Evolutionary conservation across 2,329 filamentous ascomycete species (phyloP).

Genomic region (Colletotrichum gloeosporioides): DNA sequence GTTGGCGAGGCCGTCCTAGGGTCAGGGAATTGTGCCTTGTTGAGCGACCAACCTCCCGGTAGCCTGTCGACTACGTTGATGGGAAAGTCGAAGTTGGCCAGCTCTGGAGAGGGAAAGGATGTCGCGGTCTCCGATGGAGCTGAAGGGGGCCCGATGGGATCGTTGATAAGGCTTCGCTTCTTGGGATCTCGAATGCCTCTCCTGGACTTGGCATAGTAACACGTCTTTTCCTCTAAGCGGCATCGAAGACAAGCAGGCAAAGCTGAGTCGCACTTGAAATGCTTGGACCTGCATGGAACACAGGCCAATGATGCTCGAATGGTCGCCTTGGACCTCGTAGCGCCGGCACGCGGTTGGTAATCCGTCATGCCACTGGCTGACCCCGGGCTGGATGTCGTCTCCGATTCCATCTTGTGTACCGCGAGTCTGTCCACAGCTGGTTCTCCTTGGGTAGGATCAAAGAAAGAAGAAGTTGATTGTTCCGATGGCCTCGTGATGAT

Average conservation of each 20-base stretch:
- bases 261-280: slow-evolving; percentile 38
- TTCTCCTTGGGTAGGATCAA: not conserved
- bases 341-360: slow-evolving; percentile 7
- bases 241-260: slow-evolving; percentile 50
- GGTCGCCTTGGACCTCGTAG: slow-evolving; percentile 31
- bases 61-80: slow-evolving; percentile 26
- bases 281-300: slow-evolving; percentile 55
- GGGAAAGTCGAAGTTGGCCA: slow-evolving; percentile 22
- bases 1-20: slow-evolving; percentile 16
- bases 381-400: not conserved
- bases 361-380: not conserved
- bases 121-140: not conserved
- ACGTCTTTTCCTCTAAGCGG: slow-evolving; percentile 45
- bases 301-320: slow-evolving; percentile 48
- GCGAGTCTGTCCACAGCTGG: not conserved
- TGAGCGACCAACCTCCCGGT: slow-evolving; percentile 26
- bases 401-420: not conserved
- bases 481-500: not conserved
- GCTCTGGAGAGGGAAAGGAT: slow-evolving; percentile 23
- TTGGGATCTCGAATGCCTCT: slow-evolving; percentile 45
- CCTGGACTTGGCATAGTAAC: slow-evolving; percentile 52
- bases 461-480: not conserved
- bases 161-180: slow-evolving; percentile 35
- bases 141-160: slow-evolving; percentile 23
- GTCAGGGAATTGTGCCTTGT: slow-evolving; percentile 17